These are phyloP conservation scores for Botrytis medusae DNA, from an alignment of 2,329 filamentous ascomycete genomes.

Conservation along the genomic window DNA sequence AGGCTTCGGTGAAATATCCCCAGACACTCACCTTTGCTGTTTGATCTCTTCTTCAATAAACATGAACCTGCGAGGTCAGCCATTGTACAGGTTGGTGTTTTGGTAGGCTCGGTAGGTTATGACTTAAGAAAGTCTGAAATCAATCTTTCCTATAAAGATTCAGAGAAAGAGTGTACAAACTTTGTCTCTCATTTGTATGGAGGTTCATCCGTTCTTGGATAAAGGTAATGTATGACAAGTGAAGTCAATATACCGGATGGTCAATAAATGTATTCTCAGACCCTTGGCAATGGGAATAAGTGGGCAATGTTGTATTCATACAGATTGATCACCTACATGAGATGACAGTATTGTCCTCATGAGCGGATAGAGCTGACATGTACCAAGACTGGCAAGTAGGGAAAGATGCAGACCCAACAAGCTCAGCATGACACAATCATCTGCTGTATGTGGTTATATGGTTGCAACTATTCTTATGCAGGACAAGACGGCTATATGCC, in stretches of 20 bases:
- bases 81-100: too few species aligned
- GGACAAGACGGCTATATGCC: neutral
- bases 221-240: neutral
- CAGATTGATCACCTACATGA: neutral
- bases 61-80: neutral
- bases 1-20: conserved; percentile 59
- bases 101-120: too few species aligned
- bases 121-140: neutral
- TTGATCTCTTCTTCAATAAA: conserved; percentile 36
- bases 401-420: neutral
- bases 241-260: neutral
- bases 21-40: conserved; percentile 64
- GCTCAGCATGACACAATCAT: neutral
- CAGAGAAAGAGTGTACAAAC: neutral
- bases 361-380: neutral
- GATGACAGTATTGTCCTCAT: neutral
- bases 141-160: neutral
- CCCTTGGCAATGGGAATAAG: neutral
- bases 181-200: neutral
- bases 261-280: neutral
- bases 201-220: neutral
- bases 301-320: neutral
- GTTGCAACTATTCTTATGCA: neutral
- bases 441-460: neutral
- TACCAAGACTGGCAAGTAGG: neutral